These are phyloP conservation scores for Cutaneotrichosporon curvatum DNA, from an alignment of 1,284 basidiomycete species.

Conservation along the genomic window DNA sequence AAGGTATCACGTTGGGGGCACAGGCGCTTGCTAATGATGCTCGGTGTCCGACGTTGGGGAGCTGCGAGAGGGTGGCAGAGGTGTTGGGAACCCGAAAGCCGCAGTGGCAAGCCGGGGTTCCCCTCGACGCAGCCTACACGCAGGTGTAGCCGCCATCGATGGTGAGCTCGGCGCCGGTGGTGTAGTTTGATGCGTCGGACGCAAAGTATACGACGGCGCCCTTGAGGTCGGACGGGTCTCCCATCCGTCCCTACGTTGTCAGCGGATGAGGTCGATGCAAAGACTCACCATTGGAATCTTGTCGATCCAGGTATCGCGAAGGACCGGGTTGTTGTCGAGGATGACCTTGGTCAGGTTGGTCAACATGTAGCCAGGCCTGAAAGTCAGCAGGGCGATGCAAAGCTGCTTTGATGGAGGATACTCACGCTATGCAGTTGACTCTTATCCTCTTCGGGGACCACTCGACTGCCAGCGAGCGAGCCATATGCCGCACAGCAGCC, in stretches of 20 bases:
- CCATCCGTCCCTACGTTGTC: constrained; percentile 34
- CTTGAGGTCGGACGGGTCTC: constrained; percentile 51
- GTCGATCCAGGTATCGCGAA: constrained; percentile 77
- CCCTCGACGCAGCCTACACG: constrained; percentile 4
- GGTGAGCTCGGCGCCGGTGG: constrained; percentile 23
- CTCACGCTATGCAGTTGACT: constrained; percentile 48
- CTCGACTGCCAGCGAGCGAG: constrained; percentile 52
- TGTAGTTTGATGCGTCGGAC: constrained; percentile 38
- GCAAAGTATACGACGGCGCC: constrained; percentile 48
- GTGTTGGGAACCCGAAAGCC: too few species aligned
- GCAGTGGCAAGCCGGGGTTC: too few species aligned
- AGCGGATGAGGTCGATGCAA: neutral
- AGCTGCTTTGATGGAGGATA: constrained; percentile 3
- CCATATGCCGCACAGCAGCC: constrained; percentile 50
- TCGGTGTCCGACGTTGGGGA: too few species aligned
- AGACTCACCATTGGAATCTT: constrained; percentile 76
- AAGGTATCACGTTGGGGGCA: too few species aligned
- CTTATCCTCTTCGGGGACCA: constrained; percentile 52
- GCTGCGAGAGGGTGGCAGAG: too few species aligned
- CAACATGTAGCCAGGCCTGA: constrained; percentile 79
- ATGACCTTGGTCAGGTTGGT: constrained; percentile 79
- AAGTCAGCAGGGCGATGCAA: neutral
- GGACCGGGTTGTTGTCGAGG: constrained; percentile 61
- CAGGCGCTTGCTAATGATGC: too few species aligned
- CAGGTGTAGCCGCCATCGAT: constrained; percentile 28